Percentiles rank a stretch among this genome's conserved stretches.
Evolutionary conservation across 1,284 basidiomycete species (phyloP).

Genomic region (Erythrobasidium hasegawianum): DNA sequence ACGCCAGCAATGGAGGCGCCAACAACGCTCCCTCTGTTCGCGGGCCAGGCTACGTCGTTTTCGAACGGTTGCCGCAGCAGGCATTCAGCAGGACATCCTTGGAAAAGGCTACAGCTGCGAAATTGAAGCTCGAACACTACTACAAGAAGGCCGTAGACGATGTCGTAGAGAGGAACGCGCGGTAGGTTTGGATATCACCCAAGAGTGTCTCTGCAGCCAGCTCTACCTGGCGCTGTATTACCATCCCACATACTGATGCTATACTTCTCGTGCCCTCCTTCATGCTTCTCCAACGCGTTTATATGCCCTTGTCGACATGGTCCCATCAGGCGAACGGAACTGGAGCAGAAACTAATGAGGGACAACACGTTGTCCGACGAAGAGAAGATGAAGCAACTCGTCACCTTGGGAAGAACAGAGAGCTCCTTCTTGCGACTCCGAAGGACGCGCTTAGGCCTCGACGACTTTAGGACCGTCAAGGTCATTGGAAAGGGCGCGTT

Average conservation of each 20-base stretch:
- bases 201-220: neutral
- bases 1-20: slow-evolving; percentile 16
- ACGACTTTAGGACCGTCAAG: slow-evolving; percentile 95
- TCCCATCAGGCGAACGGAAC: slow-evolving; percentile 71
- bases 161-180: slow-evolving; percentile 79
- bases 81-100: slow-evolving; percentile 83
- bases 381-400: slow-evolving; percentile 69
- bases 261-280: neutral
- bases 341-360: slow-evolving; percentile 78
- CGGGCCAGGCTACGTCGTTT: slow-evolving; percentile 79
- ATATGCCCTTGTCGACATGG: neutral
- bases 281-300: neutral
- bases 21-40: slow-evolving; percentile 13
- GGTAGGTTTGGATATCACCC: slow-evolving; percentile 55
- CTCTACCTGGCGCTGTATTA: slow-evolving; percentile 7
- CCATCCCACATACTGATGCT: neutral
- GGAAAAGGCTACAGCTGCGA: slow-evolving; percentile 88
- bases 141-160: slow-evolving; percentile 94
- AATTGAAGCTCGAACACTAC: slow-evolving; percentile 94
- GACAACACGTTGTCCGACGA: slow-evolving; percentile 53
- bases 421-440: slow-evolving; percentile 78
- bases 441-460: slow-evolving; percentile 84
- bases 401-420: slow-evolving; percentile 85
- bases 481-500: slow-evolving; percentile 99
- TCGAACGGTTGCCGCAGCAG: slow-evolving; percentile 71